Evolutionary conservation across 495 filamentous ascomycete species (phyloP), one percentile per base, ranked within the genome.

Genomic region (Sphaerosporella brunnea): DNA sequence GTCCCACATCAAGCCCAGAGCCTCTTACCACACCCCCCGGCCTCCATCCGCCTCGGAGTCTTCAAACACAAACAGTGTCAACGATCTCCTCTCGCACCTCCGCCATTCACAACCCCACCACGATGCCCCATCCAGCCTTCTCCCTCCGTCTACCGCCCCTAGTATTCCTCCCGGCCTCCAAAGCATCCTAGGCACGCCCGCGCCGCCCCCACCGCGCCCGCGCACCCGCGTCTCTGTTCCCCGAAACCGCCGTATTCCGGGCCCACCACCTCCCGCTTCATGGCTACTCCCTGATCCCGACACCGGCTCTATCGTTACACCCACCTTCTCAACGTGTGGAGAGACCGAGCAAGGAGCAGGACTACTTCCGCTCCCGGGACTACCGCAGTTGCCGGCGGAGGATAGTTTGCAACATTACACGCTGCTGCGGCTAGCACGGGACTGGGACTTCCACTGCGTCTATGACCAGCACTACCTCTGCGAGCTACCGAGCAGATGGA

Each of bases 401-500:
- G 19, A 37, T 18, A 35, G 47, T 8, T 40, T 59, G 10, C 41
- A 42, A 9, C 39, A 50, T 25, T 21, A 30, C 23, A 24, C 38
- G 1, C 35, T 59, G 7, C 39, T 45, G 10, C 46, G 25, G 18
- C 45, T 59, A 8, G 51, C 55, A 4, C 32, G 42, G 20, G 32
- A 51, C 16, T 59, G 55, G 55, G 24, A 36, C 10, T 45, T 54
- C 11, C 54, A 58, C 39, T 8, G 43, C 2, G 21, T 42, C 13
- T 59, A 54, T 32, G 55, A 59, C 18, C 50, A 58, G 11, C 47
- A 58, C 28, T 59, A 58, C 26, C 26, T 59, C 24, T 50, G 43
- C 23, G 34, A 49, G 0, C 40, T 59, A 10, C 54, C 51, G 0
- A 28, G 51, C 7, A 44, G 51, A 8, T 20, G 58, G n/a, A 59